Evolutionary conservation across 2,329 filamentous ascomycete genomes (phyloP), one percentile per base, ranked within the genome.

Genomic region (Clonostachys rhizophaga): DNA sequence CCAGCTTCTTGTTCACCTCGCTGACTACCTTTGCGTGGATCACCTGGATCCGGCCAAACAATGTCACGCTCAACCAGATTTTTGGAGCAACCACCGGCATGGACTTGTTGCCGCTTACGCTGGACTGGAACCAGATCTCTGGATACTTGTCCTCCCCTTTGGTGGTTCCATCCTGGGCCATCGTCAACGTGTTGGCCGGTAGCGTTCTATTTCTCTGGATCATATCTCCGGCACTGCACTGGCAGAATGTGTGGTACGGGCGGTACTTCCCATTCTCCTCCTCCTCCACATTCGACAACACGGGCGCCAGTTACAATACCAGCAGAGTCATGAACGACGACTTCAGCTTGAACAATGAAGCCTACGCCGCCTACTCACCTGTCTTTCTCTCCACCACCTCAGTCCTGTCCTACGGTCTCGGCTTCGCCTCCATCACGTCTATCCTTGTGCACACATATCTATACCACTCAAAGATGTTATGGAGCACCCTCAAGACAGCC

Each of bases 41-140:
- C 61, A 70, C 70, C 1, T 85, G 83, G 81, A 79, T 83, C 52
- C 75, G 74, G 9, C 83, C 84, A 3, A 70, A 82, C 35, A 84
- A 78, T 50, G 66, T 79, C 4, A 61, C 81, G 12, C 65, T 86
- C 49, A 87, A 87, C 58, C 82, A 86, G 57, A 57, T 87, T 6
- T 86, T 86, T 49, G 83, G 83, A 4, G 81, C 79, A 6, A 71
- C 72, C 47, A 77, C 76, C 6, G 83, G 83, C 1, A 64, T 86
- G 5, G 81, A 78, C 1, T 64, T 87, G 13, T 69, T 86, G 30
- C 83, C 83, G 9, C 73, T 86, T 12, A 84, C 82, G 0, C 81
- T 87, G 48, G 83, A 87, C 63, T 87, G 84, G 83, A 77, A 74
- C 44, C 72, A 80, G 45, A 69, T 84, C 49, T 72, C 76, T 2